Evolutionary conservation across 2,329 filamentous ascomycete species (phyloP), one percentile per base, ranked within the genome.

Genomic region (Mycogone perniciosa): DNA sequence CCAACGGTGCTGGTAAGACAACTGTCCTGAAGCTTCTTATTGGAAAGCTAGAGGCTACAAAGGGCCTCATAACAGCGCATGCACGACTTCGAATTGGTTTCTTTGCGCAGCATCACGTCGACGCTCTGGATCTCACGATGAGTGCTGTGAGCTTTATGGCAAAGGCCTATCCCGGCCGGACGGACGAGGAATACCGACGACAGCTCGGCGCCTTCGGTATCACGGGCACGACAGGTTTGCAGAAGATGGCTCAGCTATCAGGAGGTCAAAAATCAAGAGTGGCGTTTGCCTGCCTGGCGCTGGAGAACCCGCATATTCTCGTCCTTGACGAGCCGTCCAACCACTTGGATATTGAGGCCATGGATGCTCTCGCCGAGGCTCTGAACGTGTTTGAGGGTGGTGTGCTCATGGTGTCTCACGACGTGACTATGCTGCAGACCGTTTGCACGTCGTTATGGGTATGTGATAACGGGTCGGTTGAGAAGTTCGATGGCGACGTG

Each of bases 201-300:
- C 90, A 96, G 69, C 81, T 99, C 11, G 93, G 93, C 62, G 93
- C 93, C 30, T 90, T 88, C 66, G 86, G 85, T 64, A 86, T 86
- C 65, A 99, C 93, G 1, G 93, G 93, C 59, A 99, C 91, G 68
- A 97, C 92, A 4, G 92, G 92, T 63, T 77, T 99, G 50, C 93
- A 99, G 67, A 96, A 95, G 74, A 96, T 99, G 86, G 92, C 74
- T 39, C 71, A 96, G 45, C 73, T 99, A 4, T 99, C 93, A 10
- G 93, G 93, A 77, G 93, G 93, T 75, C 93, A 99, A 66, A 99
- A 99, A 70, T 97, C 91, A 46, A 88, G 93, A 75, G 93, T 99
- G 2, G 93, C 93, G 6, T 99, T 99, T 70, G 92, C 93, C n/a
- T 97, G 92, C 66, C 72, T 99, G 55, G 92, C 90, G 1, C 75